Percentiles rank a stretch among this genome's conserved stretches.
These are phyloP conservation scores for Beauveria bassiana DNA, from an alignment of 2,329 filamentous ascomycete species.

Conservation along the genomic window DNA sequence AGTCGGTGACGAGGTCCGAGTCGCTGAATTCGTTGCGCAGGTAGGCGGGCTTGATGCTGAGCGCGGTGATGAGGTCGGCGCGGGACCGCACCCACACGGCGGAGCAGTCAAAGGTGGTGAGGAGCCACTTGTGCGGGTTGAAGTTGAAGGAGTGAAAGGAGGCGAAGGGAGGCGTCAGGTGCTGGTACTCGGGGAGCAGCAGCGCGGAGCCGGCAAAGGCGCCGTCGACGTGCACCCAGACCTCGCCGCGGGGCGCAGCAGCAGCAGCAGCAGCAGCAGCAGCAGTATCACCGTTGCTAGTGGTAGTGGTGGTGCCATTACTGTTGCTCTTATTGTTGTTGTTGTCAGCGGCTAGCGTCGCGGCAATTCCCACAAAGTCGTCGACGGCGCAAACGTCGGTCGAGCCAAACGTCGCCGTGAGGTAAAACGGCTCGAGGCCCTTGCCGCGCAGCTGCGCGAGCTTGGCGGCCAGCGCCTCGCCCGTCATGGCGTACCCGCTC, in stretches of 20 bases:
- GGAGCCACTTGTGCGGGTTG: conserved; percentile 97
- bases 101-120: conserved; percentile 85
- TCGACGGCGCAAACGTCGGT: conserved; percentile 86
- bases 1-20: conserved; percentile 80
- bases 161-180: conserved; percentile 52
- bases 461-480: conserved; percentile 48
- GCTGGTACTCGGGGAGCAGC: conserved; percentile 71
- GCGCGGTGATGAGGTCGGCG: conserved; percentile 59
- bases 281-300: neutral
- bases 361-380: conserved; percentile 63
- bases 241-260: conserved; percentile 31
- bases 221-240: conserved; percentile 93
- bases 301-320: neutral
- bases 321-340: neutral
- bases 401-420: conserved; percentile 77
- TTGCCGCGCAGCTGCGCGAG: conserved; percentile 58
- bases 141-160: conserved; percentile 83
- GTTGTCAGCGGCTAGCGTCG: conserved; percentile 28
- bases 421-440: conserved; percentile 76
- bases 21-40: conserved; percentile 75
- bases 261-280: neutral
- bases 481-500: conserved; percentile 65
- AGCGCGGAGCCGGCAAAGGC: conserved; percentile 87
- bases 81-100: conserved; percentile 73
- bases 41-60: conserved; percentile 74